Conservation (phyloP, 257 asterid species). For the Voacanga thouarsii region DNA sequence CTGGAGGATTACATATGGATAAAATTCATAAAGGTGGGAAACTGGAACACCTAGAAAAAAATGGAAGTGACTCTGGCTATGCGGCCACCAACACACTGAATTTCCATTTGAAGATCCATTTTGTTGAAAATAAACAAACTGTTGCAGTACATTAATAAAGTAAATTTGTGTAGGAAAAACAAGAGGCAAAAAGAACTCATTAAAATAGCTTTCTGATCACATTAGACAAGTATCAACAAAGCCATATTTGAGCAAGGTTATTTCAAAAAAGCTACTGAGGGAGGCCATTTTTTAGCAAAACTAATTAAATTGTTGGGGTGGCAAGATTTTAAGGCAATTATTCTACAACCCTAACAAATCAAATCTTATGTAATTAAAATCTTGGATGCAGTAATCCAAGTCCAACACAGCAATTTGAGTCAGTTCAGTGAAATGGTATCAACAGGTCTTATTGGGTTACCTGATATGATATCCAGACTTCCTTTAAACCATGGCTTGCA, state of each 20-base stretch:
- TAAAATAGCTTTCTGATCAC: background rate
- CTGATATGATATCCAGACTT: slow-evolving; percentile 98
- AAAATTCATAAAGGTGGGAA: background rate
- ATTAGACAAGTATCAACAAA: background rate
- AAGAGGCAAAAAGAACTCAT: background rate
- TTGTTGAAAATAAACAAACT: background rate
- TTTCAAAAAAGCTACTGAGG: too few relatives aligned
- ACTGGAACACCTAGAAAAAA: background rate
- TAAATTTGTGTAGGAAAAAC: background rate
- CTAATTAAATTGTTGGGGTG: background rate
- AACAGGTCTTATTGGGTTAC: slow-evolving; percentile 22
- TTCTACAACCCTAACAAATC: too few relatives aligned
- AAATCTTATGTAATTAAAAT: background rate
- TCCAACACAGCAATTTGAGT: background rate
- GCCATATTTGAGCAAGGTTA: background rate
- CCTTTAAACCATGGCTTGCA: slow-evolving; percentile 93
- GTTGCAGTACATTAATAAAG: background rate
- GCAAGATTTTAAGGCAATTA: too few relatives aligned
- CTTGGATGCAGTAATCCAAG: background rate
- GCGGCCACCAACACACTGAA: background rate
- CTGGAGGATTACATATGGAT: background rate
- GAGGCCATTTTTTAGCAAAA: background rate
- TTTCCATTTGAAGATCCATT: background rate
- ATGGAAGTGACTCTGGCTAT: background rate
- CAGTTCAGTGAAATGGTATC: background rate